A percentile compares a stretch with the other conserved stretches of the same genome.
phyloP scores from a whole-genome alignment of 2,329 filamentous ascomycete genomes.

The Fusarium humuli region DNA sequence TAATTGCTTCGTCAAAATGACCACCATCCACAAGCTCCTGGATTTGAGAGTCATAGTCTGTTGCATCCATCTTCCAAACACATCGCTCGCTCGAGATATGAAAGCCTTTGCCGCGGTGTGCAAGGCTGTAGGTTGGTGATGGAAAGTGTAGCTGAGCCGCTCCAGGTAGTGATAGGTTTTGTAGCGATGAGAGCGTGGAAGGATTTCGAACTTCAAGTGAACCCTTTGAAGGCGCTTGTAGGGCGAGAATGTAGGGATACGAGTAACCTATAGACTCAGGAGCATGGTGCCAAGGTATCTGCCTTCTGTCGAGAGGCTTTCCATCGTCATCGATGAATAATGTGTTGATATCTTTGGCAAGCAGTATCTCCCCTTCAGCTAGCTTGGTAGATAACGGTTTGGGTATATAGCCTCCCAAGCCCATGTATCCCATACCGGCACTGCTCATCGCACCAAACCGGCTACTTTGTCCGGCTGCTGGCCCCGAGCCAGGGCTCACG shows the following conservation, averaged over 20 bases:
- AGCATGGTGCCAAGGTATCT: slow-evolving; percentile 91
- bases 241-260: slow-evolving; percentile 91
- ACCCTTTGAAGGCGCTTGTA: slow-evolving; percentile 86
- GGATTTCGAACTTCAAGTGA: slow-evolving; percentile 92
- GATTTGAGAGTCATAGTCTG: slow-evolving; percentile 91
- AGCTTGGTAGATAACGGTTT: slow-evolving; percentile 88
- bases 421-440: slow-evolving; percentile 96
- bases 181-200: slow-evolving; percentile 87
- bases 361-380: slow-evolving; percentile 82
- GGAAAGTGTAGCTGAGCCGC: slow-evolving; percentile 90
- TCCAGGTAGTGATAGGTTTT: slow-evolving; percentile 83
- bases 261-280: slow-evolving; percentile 95
- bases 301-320: slow-evolving; percentile 82
- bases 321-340: slow-evolving; percentile 89
- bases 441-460: slow-evolving; percentile 86
- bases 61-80: slow-evolving; percentile 96
- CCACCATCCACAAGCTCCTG: slow-evolving; percentile 80
- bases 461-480: slow-evolving; percentile 71
- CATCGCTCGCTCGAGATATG: slow-evolving; percentile 90
- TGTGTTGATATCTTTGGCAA: slow-evolving; percentile 98
- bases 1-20: slow-evolving; percentile 91
- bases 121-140: slow-evolving; percentile 91
- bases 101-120: slow-evolving; percentile 95
- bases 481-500: slow-evolving; percentile 78
- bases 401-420: slow-evolving; percentile 89